Evolutionary conservation across 345 rosid genomes (phyloP).

Genomic region (Aquilaria sinensis): DNA sequence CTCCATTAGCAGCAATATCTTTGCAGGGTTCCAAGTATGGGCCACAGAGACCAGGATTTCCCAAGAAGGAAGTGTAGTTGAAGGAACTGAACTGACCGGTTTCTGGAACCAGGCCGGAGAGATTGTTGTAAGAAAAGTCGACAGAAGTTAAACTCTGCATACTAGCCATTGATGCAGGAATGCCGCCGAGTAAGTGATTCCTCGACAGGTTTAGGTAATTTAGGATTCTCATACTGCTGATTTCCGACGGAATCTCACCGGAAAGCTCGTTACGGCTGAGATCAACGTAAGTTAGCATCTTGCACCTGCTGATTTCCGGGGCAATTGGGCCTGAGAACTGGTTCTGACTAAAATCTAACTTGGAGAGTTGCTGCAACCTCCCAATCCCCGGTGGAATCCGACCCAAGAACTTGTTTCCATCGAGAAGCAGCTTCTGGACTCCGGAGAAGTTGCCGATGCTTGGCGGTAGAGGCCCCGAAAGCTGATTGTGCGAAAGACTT

Average conservation of each 20-base stretch:
- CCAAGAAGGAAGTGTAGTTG: slow-evolving; percentile 81
- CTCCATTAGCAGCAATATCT: slow-evolving; percentile 43
- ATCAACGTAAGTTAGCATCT: slow-evolving; percentile 73
- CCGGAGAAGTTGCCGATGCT: slow-evolving; percentile 72
- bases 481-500: slow-evolving; percentile 70
- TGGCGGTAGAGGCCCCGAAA: slow-evolving; percentile 67
- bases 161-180: slow-evolving; percentile 63
- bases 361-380: slow-evolving; percentile 67
- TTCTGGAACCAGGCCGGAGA: slow-evolving; percentile 84
- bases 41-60: slow-evolving; percentile 77
- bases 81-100: slow-evolving; percentile 90
- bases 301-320: slow-evolving; percentile 71
- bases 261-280: slow-evolving; percentile 76
- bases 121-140: slow-evolving; percentile 88
- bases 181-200: slow-evolving; percentile 63
- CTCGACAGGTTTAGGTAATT: slow-evolving; percentile 82
- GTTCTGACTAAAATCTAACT: slow-evolving; percentile 78
- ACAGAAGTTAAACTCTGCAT: slow-evolving; percentile 95
- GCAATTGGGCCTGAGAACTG: slow-evolving; percentile 56
- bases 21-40: slow-evolving; percentile 83
- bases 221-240: slow-evolving; percentile 71
- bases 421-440: slow-evolving; percentile 79
- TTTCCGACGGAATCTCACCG: slow-evolving; percentile 73
- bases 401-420: slow-evolving; percentile 78
- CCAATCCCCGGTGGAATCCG: slow-evolving; percentile 74